A percentile compares a stretch with the other conserved stretches of the same genome.
phyloP scores from a whole-genome alignment of 192 early-diverging fungal species.

The Coemansia sp. region DNA sequence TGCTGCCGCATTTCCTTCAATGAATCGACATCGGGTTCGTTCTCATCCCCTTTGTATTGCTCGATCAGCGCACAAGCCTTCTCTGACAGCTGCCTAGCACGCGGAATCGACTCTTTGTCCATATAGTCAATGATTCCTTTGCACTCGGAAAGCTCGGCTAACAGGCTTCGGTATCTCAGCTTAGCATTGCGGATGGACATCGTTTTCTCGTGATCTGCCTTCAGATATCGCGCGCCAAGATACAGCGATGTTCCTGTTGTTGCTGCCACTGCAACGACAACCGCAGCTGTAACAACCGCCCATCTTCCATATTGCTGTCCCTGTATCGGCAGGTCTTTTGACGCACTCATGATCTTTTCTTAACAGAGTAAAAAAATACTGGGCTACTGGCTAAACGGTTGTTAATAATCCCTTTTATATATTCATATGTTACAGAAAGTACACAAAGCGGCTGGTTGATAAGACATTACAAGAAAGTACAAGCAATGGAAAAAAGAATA shows the following conservation, averaged over 20 bases:
- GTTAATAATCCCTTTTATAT: background rate
- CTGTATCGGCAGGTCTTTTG: conserved; percentile 2
- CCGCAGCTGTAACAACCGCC: conserved; percentile 11
- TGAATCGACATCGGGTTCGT: background rate
- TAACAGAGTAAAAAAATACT: background rate
- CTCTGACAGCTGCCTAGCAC: conserved; percentile 16
- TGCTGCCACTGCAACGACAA: conserved; percentile 19
- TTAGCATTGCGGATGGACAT: conserved; percentile 31
- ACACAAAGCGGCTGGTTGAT: too few relatives aligned
- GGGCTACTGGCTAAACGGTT: background rate
- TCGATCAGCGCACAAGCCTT: conserved; percentile 1
- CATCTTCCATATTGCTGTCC: conserved; percentile 3
- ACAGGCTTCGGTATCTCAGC: conserved; percentile 24
- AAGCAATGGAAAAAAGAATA: too few relatives aligned
- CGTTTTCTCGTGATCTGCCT: conserved; percentile 25
- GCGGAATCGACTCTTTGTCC: conserved; percentile 22
- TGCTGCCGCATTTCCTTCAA: background rate
- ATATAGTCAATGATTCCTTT: conserved; percentile 36
- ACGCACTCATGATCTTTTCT: background rate
- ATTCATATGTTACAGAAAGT: too few relatives aligned
- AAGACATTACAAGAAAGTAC: too few relatives aligned
- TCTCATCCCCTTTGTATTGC: conserved; percentile 1
- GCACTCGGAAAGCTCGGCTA: conserved; percentile 40
- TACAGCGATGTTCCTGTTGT: conserved; percentile 24
- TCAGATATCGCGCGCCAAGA: conserved; percentile 21